Evolutionary conservation across 129 eudicot species (phyloP), one percentile per base, ranked within the genome.

Genomic region (Tagetes erecta): DNA sequence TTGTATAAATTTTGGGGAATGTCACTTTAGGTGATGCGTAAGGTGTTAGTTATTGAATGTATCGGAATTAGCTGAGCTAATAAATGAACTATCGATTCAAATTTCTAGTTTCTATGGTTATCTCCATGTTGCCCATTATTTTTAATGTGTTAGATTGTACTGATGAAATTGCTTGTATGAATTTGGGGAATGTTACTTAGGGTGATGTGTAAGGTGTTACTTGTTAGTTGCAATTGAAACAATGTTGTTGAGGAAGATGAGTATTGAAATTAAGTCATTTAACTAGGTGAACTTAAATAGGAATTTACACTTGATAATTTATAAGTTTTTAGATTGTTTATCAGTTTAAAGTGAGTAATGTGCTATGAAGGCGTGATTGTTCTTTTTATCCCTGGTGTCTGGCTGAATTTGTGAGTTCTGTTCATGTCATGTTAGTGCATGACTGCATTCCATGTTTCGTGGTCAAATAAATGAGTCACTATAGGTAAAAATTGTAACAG

Each of bases 391-490:
- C 3, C 8, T 62, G 62, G 71, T 10, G 78, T 63, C 49, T 74
- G 71, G 39, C 0, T 74, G 59, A 46, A 36, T 45, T 74, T 74
- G 38, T 14, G 47, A 74, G 62, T 40, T 62, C 39, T 34, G 38
- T 58, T 59, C 37, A 44, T 73, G 59, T 37, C 49, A 36, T n/a
- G 20, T 63, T 74, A 37, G 51, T 37, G 37, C 64, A 34, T 64
- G 37, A 3, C 27, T 37, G 37, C 64, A 34, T 64, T 49, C 7
- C 27, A n/a, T 14, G 8, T 9, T 44, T 74, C 37, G 40, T 14
- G 50, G 63, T 37, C 64, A 36, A 63, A 11, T 46, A 36, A 13
- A 2, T 20, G 27, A 20, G 27, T 20, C 27, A 20, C 27, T 20
- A 20, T 8, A 44, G 49, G 49, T 1, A 44, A 44, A 44, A 44